A percentile compares a stretch with the other conserved stretches of the same genome.
These are phyloP conservation scores for Tephrocybe sp. DNA, from an alignment of 768 basidiomycete species.

Conservation along the genomic window DNA sequence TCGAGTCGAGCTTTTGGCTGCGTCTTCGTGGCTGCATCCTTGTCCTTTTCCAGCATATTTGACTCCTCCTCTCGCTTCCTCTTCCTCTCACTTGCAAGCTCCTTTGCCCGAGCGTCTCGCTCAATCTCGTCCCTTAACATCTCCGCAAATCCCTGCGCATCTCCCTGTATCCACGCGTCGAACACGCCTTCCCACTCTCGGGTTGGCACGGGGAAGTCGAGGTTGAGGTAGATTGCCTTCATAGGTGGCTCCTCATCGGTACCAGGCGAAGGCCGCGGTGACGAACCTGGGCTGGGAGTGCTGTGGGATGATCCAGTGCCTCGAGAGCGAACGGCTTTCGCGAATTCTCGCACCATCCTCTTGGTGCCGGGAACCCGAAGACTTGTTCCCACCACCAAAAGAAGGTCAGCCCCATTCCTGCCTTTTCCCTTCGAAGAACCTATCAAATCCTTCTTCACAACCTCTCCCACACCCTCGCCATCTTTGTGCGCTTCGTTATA, in stretches of 20 bases:
- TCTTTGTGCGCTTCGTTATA: slow-evolving; percentile 90
- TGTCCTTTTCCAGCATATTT: slow-evolving; percentile 11
- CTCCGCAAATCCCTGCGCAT: slow-evolving; percentile 77
- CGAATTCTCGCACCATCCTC: slow-evolving; percentile 85
- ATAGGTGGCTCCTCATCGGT: slow-evolving; percentile 55
- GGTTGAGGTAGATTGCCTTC: slow-evolving; percentile 79
- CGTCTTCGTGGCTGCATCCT: background rate
- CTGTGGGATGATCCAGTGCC: slow-evolving; percentile 33
- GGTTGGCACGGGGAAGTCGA: slow-evolving; percentile 83
- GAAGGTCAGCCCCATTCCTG: slow-evolving; percentile 73
- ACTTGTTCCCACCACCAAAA: slow-evolving; percentile 90
- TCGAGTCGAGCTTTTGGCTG: slow-evolving; percentile 3
- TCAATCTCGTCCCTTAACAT: slow-evolving; percentile 58
- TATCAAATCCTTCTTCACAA: slow-evolving; percentile 79
- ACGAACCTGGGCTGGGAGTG: slow-evolving; percentile 44
- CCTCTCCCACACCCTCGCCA: slow-evolving; percentile 83
- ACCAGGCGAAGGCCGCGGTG: slow-evolving; percentile 41
- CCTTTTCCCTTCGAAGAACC: slow-evolving; percentile 69
- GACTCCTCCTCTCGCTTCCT: slow-evolving; percentile 54
- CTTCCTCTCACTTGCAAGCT: slow-evolving; percentile 55
- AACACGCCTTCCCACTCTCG: slow-evolving; percentile 91
- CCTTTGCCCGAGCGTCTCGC: slow-evolving; percentile 53
- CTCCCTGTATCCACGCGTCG: slow-evolving; percentile 87
- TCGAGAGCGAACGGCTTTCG: slow-evolving; percentile 69
- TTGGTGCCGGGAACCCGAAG: slow-evolving; percentile 89